Evolutionary conservation across 2,329 filamentous ascomycete genomes (phyloP), one percentile per base, ranked within the genome.

Genomic region (Penicillium crustosum): DNA sequence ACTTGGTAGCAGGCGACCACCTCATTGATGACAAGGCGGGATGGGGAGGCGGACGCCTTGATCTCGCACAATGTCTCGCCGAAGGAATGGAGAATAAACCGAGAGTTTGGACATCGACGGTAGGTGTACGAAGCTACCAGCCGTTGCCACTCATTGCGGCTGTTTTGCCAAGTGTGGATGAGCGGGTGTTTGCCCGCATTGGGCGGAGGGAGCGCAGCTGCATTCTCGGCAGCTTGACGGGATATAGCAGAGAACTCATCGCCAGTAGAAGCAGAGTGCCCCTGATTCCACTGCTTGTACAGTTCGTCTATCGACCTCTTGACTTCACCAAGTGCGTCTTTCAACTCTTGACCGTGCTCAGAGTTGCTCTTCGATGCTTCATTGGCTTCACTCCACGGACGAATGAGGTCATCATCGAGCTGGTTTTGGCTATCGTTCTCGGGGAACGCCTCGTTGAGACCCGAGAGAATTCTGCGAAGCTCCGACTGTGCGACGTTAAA

Each of bases 121-220:
- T 79, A 77, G 1, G 70, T 62, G 29, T 68, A 75, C 1, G 77
- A 78, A 2, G 78, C 77, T 41, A 78, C 61, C 5, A 79, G 36
- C 4, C 62, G 61, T 8, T 63, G 61, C 71, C 72, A 77, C 44
- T 73, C 70, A 21, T 64, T 49, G 0, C 49, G 61, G 43, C 67
- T 70, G 52, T 70, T 67, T 48, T 63, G 66, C 75, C 75, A 78
- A 8, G 68, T 70, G 41, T 70, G 61, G 19, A 71, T 60, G 9
- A 78, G 57, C 2, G 69, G 66, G 57, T 79, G 76, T 17, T 67
- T 62, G 10, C 64, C 66, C 25, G 64, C 49, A 8, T 59, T 31
- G 3, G 72, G 75, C 1, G 73, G 71, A 15, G 64, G 50, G 21
- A 79, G 71, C 6, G 62, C 58, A 42, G 65, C 60, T 5, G 73